phyloP scores from a whole-genome alignment of 768 basidiomycete genomes.

The Suillus hirtellus region DNA sequence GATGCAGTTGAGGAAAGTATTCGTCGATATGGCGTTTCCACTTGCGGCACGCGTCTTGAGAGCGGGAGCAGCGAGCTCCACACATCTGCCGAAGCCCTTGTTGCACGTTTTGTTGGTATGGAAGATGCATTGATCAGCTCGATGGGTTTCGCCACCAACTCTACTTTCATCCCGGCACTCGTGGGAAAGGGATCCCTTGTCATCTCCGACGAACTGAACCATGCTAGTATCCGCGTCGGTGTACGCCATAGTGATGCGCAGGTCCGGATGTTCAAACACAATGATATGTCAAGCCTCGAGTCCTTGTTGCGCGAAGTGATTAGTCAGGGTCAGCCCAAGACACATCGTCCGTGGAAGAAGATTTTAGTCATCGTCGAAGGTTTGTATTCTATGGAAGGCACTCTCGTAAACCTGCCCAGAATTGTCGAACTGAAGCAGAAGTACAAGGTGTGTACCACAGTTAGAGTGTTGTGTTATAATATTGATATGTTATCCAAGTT shows the following conservation, averaged over 20 bases:
- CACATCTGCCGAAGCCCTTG: conserved; percentile 74
- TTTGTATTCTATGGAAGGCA: conserved; percentile 99
- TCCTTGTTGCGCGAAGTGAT: conserved; percentile 82
- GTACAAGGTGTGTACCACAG: conserved; percentile 71
- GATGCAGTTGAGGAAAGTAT: conserved; percentile 90
- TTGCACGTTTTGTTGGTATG: conserved; percentile 85
- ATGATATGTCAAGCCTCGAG: conserved; percentile 86
- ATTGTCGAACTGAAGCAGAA: conserved; percentile 83
- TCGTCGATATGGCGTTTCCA: conserved; percentile 76
- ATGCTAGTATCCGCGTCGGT: conserved; percentile 93
- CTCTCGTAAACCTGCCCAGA: conserved; percentile 78
- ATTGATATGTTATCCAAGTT: conserved; percentile 58
- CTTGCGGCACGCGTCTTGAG: conserved; percentile 77
- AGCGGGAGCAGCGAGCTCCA: conserved; percentile 90
- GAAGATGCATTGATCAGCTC: conserved; percentile 90
- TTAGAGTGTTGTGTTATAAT: conserved; percentile 15
- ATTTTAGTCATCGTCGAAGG: conserved; percentile 95
- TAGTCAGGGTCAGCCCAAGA: conserved; percentile 96
- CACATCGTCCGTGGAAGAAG: conserved; percentile 99
- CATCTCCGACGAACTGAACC: conserved; percentile 97
- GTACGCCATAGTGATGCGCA: conserved; percentile 85
- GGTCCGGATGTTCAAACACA: conserved; percentile 83
- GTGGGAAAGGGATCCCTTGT: conserved; percentile 90
- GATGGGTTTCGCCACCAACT: conserved; percentile 97
- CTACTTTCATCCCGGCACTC: conserved; percentile 89